Conservation (phyloP, 345 rosid species). For the Capsella bursapastoris region DNA sequence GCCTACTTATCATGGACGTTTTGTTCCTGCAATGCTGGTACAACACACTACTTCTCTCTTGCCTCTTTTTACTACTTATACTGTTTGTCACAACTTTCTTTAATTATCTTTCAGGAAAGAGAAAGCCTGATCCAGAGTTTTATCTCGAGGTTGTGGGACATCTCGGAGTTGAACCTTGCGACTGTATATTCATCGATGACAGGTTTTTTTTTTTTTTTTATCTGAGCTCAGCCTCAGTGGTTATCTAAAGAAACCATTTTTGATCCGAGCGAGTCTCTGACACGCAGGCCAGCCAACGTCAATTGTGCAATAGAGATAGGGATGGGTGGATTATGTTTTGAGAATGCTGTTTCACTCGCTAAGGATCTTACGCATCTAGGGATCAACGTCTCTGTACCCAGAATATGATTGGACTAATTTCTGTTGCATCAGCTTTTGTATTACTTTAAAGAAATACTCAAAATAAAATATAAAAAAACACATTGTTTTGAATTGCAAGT, state of each 20-base stretch:
- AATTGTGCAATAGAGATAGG: conserved; percentile 79
- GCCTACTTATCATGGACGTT: conserved; percentile 88
- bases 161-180: conserved; percentile 71
- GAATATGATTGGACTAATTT: conserved; percentile 13
- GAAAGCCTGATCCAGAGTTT: conserved; percentile 87
- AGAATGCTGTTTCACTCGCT: conserved; percentile 57
- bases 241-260: background rate
- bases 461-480: background rate
- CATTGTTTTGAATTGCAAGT: conserved; percentile 24
- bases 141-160: conserved; percentile 61
- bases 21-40: conserved; percentile 79
- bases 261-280: conserved; percentile 25
- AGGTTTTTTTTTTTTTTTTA: conserved; percentile 49
- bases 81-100: conserved; percentile 6
- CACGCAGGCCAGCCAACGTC: conserved; percentile 64
- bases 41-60: conserved; percentile 27
- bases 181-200: conserved; percentile 86
- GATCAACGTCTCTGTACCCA: conserved; percentile 47
- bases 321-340: conserved; percentile 68
- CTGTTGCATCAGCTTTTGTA: background rate
- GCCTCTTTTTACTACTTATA: background rate
- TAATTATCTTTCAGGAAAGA: conserved; percentile 60
- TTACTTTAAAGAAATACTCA: conserved; percentile 7
- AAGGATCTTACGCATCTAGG: conserved; percentile 59
- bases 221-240: background rate